Conservation (phyloP, 768 basidiomycete genomes). For the Lactarius tabidus region DNA sequence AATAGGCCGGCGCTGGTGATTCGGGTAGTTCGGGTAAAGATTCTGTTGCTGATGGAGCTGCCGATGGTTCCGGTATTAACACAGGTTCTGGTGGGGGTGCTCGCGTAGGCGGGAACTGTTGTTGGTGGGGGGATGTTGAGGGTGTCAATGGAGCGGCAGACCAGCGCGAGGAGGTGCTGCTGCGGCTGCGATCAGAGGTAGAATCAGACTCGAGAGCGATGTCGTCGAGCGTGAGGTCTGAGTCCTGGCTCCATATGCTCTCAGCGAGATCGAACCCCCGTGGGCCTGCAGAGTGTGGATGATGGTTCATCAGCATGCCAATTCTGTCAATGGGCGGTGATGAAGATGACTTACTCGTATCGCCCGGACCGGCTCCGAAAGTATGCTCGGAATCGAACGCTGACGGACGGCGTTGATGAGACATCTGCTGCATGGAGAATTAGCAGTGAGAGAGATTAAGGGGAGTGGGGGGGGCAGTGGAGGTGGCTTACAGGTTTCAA, state of each 20-base stretch:
- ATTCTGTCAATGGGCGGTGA: constrained; percentile 10
- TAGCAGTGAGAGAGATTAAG: not conserved
- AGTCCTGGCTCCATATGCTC: constrained; percentile 23
- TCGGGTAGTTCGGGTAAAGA: not conserved
- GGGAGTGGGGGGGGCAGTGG: not conserved
- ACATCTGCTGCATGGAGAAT: not conserved
- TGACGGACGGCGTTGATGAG: not conserved
- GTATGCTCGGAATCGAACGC: not conserved
- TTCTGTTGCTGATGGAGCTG: not conserved
- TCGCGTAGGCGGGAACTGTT: not conserved
- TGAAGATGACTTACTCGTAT: constrained; percentile 1
- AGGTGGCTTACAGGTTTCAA: constrained; percentile 1
- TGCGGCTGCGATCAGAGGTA: constrained; percentile 1
- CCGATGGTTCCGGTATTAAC: not conserved
- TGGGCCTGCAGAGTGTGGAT: not conserved
- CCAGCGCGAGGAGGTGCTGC: constrained; percentile 16
- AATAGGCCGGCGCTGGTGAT: constrained; percentile 18
- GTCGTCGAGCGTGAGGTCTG: constrained; percentile 23
- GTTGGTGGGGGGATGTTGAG: not conserved
- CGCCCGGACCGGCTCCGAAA: not conserved
- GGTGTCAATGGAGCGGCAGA: constrained; percentile 12
- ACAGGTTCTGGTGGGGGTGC: not conserved
- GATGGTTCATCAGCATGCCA: not conserved
- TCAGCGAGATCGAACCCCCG: constrained; percentile 24
- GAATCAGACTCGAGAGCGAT: constrained; percentile 21